These are phyloP conservation scores for Calycina herbarum DNA, from an alignment of 2,329 filamentous ascomycete species.

Conservation along the genomic window DNA sequence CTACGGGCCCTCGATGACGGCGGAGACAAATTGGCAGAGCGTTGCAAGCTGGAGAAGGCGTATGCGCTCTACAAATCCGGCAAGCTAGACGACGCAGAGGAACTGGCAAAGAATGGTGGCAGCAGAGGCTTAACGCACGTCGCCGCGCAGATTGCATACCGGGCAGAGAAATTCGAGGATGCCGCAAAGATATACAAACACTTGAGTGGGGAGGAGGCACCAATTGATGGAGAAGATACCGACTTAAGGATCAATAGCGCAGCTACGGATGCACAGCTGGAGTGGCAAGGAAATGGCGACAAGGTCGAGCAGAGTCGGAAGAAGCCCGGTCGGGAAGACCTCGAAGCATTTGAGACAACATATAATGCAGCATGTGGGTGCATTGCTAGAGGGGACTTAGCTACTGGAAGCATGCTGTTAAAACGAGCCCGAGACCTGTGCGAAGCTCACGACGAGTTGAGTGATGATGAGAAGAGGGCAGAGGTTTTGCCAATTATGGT, in stretches of 20 bases:
- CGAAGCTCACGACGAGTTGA: slow-evolving; percentile 70
- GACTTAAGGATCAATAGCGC: slow-evolving; percentile 76
- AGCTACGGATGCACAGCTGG: slow-evolving; percentile 70
- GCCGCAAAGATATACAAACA: slow-evolving; percentile 63
- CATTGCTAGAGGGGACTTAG: slow-evolving; percentile 68
- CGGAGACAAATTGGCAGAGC: slow-evolving; percentile 58
- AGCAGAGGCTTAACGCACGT: slow-evolving; percentile 47
- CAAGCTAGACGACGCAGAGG: slow-evolving; percentile 62
- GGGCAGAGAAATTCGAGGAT: slow-evolving; percentile 70
- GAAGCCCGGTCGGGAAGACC: slow-evolving; percentile 58
- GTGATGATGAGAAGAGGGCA: slow-evolving; percentile 70
- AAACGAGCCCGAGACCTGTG: slow-evolving; percentile 71
- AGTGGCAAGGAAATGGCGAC: slow-evolving; percentile 58
- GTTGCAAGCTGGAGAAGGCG: slow-evolving; percentile 67
- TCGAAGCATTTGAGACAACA: slow-evolving; percentile 77
- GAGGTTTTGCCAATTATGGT: slow-evolving; percentile 75
- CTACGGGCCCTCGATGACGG: slow-evolving; percentile 66
- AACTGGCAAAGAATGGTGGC: slow-evolving; percentile 31
- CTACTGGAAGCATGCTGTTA: slow-evolving; percentile 64
- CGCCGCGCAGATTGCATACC: slow-evolving; percentile 69
- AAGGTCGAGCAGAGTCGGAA: slow-evolving; percentile 40
- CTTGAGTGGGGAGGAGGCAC: slow-evolving; percentile 49
- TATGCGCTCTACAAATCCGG: slow-evolving; percentile 85
- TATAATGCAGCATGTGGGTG: slow-evolving; percentile 77
- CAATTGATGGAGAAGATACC: slow-evolving; percentile 62